Conservation (phyloP, 305 asterid genomes). For the Plantago coronopus region DNA sequence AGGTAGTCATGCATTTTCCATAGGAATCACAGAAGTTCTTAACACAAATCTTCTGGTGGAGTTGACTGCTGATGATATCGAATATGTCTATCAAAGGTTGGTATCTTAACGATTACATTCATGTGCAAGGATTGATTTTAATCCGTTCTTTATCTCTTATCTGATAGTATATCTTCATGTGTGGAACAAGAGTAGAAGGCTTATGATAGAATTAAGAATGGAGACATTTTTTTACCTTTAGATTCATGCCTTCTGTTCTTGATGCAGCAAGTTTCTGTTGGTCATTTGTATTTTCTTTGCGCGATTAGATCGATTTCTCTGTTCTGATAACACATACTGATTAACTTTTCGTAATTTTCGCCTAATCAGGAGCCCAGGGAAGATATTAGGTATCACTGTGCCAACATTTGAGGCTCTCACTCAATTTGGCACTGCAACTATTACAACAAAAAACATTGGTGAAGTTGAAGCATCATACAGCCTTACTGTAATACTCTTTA, state of each 20-base stretch:
- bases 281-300: background rate
- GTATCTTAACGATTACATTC: no score
- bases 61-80: slow-evolving; percentile 89
- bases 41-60: slow-evolving; percentile 88
- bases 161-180: no score
- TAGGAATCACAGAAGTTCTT: slow-evolving; percentile 85
- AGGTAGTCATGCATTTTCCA: slow-evolving; percentile 75
- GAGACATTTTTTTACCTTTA: no score
- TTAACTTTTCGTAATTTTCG: background rate
- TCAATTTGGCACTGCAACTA: slow-evolving; percentile 80
- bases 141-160: no score
- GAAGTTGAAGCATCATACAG: slow-evolving; percentile 96
- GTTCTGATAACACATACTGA: background rate
- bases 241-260: no score
- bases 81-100: slow-evolving; percentile 87
- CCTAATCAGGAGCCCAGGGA: slow-evolving; percentile 81
- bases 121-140: no score
- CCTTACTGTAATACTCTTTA: slow-evolving; percentile 63
- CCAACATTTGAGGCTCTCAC: slow-evolving; percentile 94
- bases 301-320: background rate
- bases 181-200: no score
- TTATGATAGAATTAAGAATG: no score
- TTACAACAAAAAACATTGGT: slow-evolving; percentile 79
- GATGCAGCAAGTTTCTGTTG: background rate
- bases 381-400: slow-evolving; percentile 62